Conservation (phyloP, 306 rosid species). For the Pyrus communis region DNA sequence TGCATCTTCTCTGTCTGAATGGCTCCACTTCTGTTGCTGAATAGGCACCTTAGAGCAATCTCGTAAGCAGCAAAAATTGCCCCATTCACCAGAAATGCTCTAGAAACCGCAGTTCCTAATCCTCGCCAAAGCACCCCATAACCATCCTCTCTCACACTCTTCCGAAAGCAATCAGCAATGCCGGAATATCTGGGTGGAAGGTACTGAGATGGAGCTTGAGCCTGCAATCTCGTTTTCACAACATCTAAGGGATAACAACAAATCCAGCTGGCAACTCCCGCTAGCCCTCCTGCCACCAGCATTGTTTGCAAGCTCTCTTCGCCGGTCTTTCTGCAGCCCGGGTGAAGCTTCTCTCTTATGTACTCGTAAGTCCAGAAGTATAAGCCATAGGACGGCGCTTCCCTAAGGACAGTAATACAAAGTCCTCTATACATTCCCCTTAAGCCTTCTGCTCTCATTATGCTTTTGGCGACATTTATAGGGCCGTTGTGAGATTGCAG, state of each 20-base stretch:
- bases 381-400: constrained; percentile 59
- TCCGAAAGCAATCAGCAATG: constrained; percentile 55
- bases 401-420: constrained; percentile 54
- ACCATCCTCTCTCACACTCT: constrained; percentile 60
- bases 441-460: constrained; percentile 54
- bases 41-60: constrained; percentile 49
- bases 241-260: constrained; percentile 81
- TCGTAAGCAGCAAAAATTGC: constrained; percentile 80
- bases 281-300: constrained; percentile 71
- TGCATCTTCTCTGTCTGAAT: constrained; percentile 30
- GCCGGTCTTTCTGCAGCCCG: constrained; percentile 58
- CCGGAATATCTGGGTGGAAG: constrained; percentile 46
- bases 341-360: constrained; percentile 71
- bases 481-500: constrained; percentile 39
- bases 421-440: constrained; percentile 64
- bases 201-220: constrained; percentile 47
- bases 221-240: constrained; percentile 67
- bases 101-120: constrained; percentile 65
- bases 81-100: constrained; percentile 84
- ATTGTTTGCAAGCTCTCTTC: constrained; percentile 57
- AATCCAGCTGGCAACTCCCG: constrained; percentile 80
- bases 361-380: constrained; percentile 78
- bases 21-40: constrained; percentile 25
- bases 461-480: constrained; percentile 33
- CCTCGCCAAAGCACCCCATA: constrained; percentile 58